Evolutionary conservation across 148 eudicot genomes (phyloP).

Genomic region (Amaranthus cruentus): DNA sequence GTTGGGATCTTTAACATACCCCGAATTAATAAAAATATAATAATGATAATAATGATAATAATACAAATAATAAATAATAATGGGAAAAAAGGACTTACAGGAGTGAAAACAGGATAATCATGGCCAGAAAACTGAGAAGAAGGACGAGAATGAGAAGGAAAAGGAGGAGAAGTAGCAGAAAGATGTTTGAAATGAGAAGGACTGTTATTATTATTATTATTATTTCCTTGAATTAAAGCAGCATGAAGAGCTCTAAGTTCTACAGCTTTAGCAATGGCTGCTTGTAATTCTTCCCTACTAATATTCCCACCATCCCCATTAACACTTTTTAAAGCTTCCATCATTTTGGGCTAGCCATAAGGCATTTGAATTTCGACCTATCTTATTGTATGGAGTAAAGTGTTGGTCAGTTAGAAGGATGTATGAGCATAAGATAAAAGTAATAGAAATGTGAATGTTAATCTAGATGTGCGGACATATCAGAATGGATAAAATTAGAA

Average conservation of each 20-base stretch:
- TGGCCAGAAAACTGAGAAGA: slow-evolving; percentile 55
- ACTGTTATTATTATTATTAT: slow-evolving; percentile 10
- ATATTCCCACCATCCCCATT: slow-evolving; percentile 12
- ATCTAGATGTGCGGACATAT: too few species aligned
- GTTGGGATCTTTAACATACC: not conserved
- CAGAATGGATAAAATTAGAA: too few species aligned
- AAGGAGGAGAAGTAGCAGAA: slow-evolving; percentile 42
- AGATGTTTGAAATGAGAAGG: slow-evolving; percentile 40
- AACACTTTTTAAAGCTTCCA: slow-evolving; percentile 33
- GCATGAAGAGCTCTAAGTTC: slow-evolving; percentile 91
- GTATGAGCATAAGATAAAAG: too few species aligned
- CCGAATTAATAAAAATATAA: not conserved
- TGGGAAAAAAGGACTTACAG: slow-evolving; percentile 46
- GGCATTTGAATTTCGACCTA: too few species aligned
- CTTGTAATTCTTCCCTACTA: slow-evolving; percentile 52
- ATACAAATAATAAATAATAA: not conserved
- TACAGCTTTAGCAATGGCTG: slow-evolving; percentile 76
- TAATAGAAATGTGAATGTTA: too few species aligned
- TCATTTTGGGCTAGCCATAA: too few species aligned
- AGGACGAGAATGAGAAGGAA: slow-evolving; percentile 34
- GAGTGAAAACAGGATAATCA: slow-evolving; percentile 94
- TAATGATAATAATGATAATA: not conserved
- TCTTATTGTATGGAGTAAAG: too few species aligned
- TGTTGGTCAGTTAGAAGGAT: too few species aligned
- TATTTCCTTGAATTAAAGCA: slow-evolving; percentile 47